Evolutionary conservation across 2,329 filamentous ascomycete genomes (phyloP).

Genomic region (Plectosphaerella cucumerina): DNA sequence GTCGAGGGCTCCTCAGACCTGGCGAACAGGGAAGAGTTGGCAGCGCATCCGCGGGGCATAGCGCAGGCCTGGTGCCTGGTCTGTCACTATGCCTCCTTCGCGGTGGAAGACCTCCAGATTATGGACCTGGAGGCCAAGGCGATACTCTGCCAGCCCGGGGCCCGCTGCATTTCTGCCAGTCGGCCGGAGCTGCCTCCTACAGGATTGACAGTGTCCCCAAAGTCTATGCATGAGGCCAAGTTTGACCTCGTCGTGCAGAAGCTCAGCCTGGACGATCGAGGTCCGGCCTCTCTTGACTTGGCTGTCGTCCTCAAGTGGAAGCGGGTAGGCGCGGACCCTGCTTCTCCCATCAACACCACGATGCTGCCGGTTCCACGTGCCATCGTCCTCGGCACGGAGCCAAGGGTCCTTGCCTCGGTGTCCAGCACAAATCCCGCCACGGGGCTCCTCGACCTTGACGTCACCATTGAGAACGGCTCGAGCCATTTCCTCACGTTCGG

Average conservation of each 20-base stretch:
- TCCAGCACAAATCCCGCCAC: constrained; percentile 33
- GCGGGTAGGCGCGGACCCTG: constrained; percentile 21
- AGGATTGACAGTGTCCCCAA: constrained; percentile 53
- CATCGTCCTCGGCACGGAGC: constrained; percentile 76
- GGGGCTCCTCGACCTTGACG: constrained; percentile 40
- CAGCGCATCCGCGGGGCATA: constrained; percentile 51
- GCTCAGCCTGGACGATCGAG: constrained; percentile 73
- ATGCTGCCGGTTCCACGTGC: constrained; percentile 75
- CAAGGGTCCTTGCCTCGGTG: constrained; percentile 69
- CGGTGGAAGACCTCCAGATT: constrained; percentile 64
- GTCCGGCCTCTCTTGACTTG: constrained; percentile 69
- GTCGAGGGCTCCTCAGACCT: constrained; percentile 41
- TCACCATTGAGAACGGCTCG: constrained; percentile 87
- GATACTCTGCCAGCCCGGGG: constrained; percentile 56
- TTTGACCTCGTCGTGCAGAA: constrained; percentile 77
- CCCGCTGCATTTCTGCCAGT: constrained; percentile 49
- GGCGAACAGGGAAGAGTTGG: constrained; percentile 23
- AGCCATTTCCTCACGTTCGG: constrained; percentile 94
- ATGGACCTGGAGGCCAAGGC: constrained; percentile 58
- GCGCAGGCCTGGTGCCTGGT: constrained; percentile 77
- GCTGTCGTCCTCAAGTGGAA: constrained; percentile 75
- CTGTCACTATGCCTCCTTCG: constrained; percentile 73
- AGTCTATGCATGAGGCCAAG: constrained; percentile 65
- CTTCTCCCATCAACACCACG: constrained; percentile 51
- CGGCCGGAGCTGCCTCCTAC: constrained; percentile 30